A percentile compares a stretch with the other conserved stretches of the same genome.
Evolutionary conservation across 768 basidiomycete genomes (phyloP).

Genomic region (Dentipellis fragilis): DNA sequence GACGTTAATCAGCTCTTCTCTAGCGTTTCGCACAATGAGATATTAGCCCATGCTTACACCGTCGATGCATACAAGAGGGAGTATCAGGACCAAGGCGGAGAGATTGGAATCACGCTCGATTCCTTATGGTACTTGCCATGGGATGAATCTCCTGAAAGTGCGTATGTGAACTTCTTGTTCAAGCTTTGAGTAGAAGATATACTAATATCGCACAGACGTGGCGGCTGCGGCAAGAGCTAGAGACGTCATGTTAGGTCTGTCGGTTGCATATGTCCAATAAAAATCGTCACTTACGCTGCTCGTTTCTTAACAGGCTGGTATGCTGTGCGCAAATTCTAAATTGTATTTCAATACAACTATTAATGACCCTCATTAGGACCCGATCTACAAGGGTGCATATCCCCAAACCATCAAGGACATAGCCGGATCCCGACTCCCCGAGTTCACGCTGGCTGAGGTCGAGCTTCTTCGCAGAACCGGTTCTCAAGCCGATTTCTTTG

Average conservation of each 20-base stretch:
- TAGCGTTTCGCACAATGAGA: conserved; percentile 58
- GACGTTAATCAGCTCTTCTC: background rate
- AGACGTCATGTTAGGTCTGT: conserved; percentile 30
- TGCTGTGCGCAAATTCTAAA: conserved; percentile 23
- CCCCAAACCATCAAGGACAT: conserved; percentile 48
- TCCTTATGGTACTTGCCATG: conserved; percentile 70
- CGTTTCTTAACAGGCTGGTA: conserved; percentile 32
- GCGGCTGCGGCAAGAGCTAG: conserved; percentile 31
- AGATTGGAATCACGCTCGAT: conserved; percentile 70
- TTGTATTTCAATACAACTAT: background rate
- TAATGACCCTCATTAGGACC: conserved; percentile 30
- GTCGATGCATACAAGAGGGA: conserved; percentile 57
- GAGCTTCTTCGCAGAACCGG: conserved; percentile 39
- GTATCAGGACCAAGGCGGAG: conserved; percentile 50
- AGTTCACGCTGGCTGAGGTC: conserved; percentile 46
- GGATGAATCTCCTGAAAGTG: conserved; percentile 59
- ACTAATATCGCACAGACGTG: conserved; percentile 21
- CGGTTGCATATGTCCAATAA: too few species aligned
- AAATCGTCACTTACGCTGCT: background rate
- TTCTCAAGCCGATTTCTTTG: conserved; percentile 59
- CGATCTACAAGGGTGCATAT: conserved; percentile 65
- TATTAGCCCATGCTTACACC: conserved; percentile 59
- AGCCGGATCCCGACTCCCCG: conserved; percentile 47
- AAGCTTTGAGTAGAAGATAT: background rate
- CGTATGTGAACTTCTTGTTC: conserved; percentile 14